Base-by-base conservation (phyloP, 371 early-diverging fungal species). In the Quaeritorhiza haematococci region DNA sequence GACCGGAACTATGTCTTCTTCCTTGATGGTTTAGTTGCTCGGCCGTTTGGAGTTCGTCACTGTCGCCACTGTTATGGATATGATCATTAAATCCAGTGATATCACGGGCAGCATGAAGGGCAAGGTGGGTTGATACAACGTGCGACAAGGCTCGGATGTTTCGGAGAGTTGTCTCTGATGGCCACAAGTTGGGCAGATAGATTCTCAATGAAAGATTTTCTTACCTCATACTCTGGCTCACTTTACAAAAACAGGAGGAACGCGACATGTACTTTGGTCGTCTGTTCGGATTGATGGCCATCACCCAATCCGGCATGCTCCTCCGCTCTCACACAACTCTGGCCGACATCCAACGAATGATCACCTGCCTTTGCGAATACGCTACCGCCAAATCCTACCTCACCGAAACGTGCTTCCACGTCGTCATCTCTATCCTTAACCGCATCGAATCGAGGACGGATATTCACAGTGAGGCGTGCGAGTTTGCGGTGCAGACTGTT, bases 211-310 rank as follows among this genome's bases (percentile, higher is more conserved):
- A 66, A 58, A 52, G 48, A 61, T 52, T 34, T 34, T 32, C 13
- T 6, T 55, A 26, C 13, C 21, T 6, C 32, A 3, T 41, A 32
- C 19, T 43, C 24, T 35, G 26, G 17, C 23, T 49, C 17, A 10
- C 8, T 42, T 48, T 10, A 19, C 29, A 50, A n/a, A 8, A 58
- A 23, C 84, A 92, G 79, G 97, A 96, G 71, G 86, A 84, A 59
- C 80, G 90, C 34, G 92, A 94, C 64, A 85, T 87, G 74, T 69
- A 84, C 56, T 93, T 94, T 72, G 94, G 93, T 49, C 85, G 93
- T 55, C 72, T 94, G 49, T 93, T 96, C 72, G 91, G 94, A 15
- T 69, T 85, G 48, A 82, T 88, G 80, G 82, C 90, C 30, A 79
- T 96, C 41, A 76, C 86, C 33, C 81, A 85, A 58, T 85, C 93